Base-by-base conservation (phyloP, 768 basidiomycete species). In the Suillus weaverae region DNA sequence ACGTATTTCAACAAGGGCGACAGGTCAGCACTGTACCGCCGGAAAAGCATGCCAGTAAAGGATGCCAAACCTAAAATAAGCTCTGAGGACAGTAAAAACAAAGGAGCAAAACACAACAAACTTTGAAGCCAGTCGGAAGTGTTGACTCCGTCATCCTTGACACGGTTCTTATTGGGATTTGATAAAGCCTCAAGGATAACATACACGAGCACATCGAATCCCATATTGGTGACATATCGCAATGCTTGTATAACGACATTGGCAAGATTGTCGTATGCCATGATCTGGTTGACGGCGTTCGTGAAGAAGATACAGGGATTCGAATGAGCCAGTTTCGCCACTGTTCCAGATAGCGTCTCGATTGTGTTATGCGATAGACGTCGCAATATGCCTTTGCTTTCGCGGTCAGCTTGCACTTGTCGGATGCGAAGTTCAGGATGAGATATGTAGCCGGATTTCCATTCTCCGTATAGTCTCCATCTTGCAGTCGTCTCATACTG, bases 391-490 rank as follows among this genome's bases (percentile, higher is more conserved):
- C 88, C 89, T 73, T 97, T 97, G 18, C 92, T 87, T 71, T 97
- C 94, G 39, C 91, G 83, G 62, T 95, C 91, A 46, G 92, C 91
- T 71, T 96, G 91, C 6, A 91, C 89, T 64, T 86, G 81, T 46
- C 91, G 92, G 60, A 95, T 86, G 36, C 85, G 85, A 51, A 97
- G 83, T 73, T 92, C 91, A 22, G 92, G 87, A 77, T 95, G 88
- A 18, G 86, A 86, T 66, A 83, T 84, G 76, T 95, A 94, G 26
- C 80, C 83, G 54, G 79, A 79, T 75, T 90, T 91, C 97, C 97
- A 99, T 79, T 98, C 96, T 48, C 95, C 97, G 71, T 99, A 99
- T 38, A 99, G 81, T 55, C 84, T 85, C 90, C 95, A 99, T 10
- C 97, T 92, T 30, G 85, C 80, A 7, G 89, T 86, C 61, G 88